A percentile compares a stretch with the other conserved stretches of the same genome.
Conservation (phyloP, 768 basidiomycete genomes). For the Termitomyces sp. region DNA sequence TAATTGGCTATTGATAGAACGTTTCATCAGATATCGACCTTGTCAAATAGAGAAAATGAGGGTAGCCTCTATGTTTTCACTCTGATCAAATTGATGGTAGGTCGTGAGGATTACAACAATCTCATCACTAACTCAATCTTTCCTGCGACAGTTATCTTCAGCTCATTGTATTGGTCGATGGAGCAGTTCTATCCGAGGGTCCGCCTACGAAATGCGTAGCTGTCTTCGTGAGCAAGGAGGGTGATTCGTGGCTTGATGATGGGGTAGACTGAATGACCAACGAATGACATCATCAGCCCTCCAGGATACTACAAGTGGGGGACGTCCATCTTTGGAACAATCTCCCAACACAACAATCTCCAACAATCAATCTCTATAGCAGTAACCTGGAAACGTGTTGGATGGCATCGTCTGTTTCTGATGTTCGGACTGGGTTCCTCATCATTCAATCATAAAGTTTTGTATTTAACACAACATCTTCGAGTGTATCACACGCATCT, state of each 20-base stretch:
- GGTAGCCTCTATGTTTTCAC: slow-evolving; percentile 77
- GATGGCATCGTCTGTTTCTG: background rate
- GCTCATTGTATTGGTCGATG: slow-evolving; percentile 76
- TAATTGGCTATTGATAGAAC: background rate
- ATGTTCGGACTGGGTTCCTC: background rate
- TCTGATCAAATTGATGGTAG: slow-evolving; percentile 89
- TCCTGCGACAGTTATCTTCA: slow-evolving; percentile 63
- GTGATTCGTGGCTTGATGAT: slow-evolving; percentile 58
- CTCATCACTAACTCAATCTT: slow-evolving; percentile 49
- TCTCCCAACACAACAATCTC: too few species aligned
- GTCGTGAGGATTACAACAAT: slow-evolving; percentile 82
- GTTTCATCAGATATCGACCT: background rate
- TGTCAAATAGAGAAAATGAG: background rate
- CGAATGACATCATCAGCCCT: background rate
- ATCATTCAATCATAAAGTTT: background rate
- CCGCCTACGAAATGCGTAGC: slow-evolving; percentile 83
- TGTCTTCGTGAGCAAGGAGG: slow-evolving; percentile 74
- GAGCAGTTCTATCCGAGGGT: slow-evolving; percentile 60
- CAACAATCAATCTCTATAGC: too few species aligned
- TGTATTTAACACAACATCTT: too few species aligned
- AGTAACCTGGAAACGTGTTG: too few species aligned
- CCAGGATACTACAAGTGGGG: background rate
- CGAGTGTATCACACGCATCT: too few species aligned
- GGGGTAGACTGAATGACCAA: slow-evolving; percentile 14
- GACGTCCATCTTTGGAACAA: background rate